Evolutionary conservation across 768 basidiomycete species (phyloP), one percentile per base, ranked within the genome.

Genomic region (Galerina sulciceps): DNA sequence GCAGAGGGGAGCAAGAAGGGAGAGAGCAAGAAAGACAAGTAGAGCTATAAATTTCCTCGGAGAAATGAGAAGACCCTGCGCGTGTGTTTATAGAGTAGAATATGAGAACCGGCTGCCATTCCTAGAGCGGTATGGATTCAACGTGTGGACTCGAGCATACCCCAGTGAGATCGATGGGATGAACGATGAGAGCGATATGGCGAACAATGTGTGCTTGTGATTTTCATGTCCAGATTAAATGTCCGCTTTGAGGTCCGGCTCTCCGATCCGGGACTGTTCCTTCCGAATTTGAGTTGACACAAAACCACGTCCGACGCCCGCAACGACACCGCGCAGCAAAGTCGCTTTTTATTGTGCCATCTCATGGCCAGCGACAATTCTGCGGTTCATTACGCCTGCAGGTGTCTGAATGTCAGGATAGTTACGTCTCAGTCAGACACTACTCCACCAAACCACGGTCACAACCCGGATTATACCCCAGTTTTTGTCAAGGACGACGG

Each of bases 361-460:
- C 60, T 56, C 57, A 78, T 78, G 77, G 66, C 74, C 64, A 65
- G 67, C 63, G 66, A 44, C 53, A 34, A 37, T 44, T 23, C 53
- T n/a, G 53, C 34, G 46, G 41, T 65, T 52, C 61, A 55, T 3
- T 85, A 80, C 73, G 79, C 89, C 54, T 92, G 90, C 72, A 81
- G 75, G 68, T 92, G 90, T 65, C 82, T 92, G 58, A 92, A 92
- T 67, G 79, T 92, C 45, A 84, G 82, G 61, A 81, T 91, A 59
- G 74, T 71, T 43, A 69, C 78, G 9, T 71, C 71, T 23, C 74
- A 73, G 38, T 62, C 76, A 11, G 67, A 75, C 11, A 58, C 70
- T 18, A 57, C 66, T 31, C 69, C 73, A 42, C 71, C 77, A 56
- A 71, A 74, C 52, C 65, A 69, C 60, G 63, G 67, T 52, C 52